phyloP scores from a whole-genome alignment of 768 basidiomycete genomes.

The Lactarius psammicola region DNA sequence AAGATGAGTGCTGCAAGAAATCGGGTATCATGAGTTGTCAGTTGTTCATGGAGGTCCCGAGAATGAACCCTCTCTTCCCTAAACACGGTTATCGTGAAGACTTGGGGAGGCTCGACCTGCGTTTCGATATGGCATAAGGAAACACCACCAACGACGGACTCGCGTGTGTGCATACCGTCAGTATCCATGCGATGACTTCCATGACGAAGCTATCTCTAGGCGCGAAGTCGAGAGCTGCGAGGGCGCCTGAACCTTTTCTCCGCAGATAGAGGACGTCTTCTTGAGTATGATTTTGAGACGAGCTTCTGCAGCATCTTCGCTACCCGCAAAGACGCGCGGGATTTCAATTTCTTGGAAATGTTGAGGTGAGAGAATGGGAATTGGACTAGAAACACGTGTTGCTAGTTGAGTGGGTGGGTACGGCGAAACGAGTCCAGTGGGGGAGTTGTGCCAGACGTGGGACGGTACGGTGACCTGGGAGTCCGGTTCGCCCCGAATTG shows the following conservation, averaged over 20 bases:
- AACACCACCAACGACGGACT: background rate
- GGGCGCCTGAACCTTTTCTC: background rate
- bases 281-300: conserved; percentile 12
- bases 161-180: conserved; percentile 12
- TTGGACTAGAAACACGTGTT: conserved; percentile 12
- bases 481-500: background rate
- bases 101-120: conserved; percentile 24
- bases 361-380: background rate
- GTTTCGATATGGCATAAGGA: background rate
- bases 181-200: conserved; percentile 25
- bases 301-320: conserved; percentile 16
- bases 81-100: background rate
- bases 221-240: background rate
- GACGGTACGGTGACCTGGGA: background rate
- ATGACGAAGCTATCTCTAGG: conserved; percentile 4
- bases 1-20: conserved; percentile 27
- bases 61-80: conserved; percentile 8
- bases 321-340: conserved; percentile 3
- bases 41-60: conserved; percentile 24
- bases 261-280: conserved; percentile 1
- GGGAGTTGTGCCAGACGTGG: background rate
- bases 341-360: conserved; percentile 3
- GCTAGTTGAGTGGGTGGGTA: conserved; percentile 18
- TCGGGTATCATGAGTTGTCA: conserved; percentile 23
- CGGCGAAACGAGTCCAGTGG: background rate